Evolutionary conservation across 768 basidiomycete species (phyloP).

Genomic region (Rhodotorula toruloides): DNA sequence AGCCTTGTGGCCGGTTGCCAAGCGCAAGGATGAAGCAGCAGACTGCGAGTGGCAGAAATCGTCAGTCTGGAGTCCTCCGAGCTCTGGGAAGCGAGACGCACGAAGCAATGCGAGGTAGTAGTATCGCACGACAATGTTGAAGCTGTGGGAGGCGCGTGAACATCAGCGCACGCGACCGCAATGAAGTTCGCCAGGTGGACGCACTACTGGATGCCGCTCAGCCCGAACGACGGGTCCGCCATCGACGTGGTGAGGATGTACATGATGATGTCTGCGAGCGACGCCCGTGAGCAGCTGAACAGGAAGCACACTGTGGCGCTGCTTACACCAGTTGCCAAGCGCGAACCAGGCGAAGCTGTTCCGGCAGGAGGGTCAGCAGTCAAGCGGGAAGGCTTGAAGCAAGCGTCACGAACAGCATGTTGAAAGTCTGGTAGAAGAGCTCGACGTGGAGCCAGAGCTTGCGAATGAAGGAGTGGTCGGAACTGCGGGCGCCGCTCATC

Average conservation of each 20-base stretch:
- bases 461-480: conserved; percentile 69
- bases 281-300: background rate
- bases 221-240: conserved; percentile 58
- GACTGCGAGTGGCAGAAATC: conserved; percentile 45
- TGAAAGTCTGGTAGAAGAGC: conserved; percentile 83
- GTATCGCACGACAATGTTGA: conserved; percentile 73
- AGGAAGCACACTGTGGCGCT: background rate
- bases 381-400: conserved; percentile 64
- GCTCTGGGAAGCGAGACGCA: conserved; percentile 53
- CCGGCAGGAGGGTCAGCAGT: background rate
- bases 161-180: background rate
- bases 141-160: background rate
- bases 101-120: conserved; percentile 76
- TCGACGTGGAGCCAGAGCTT: conserved; percentile 96
- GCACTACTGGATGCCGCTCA: conserved; percentile 59
- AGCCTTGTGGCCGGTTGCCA: conserved; percentile 73
- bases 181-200: background rate
- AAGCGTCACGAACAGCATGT: conserved; percentile 74
- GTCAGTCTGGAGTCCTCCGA: background rate
- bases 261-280: background rate
- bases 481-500: conserved; percentile 41
- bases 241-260: conserved; percentile 63
- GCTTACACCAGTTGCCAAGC: conserved; percentile 27
- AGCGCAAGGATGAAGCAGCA: conserved; percentile 51
- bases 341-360: conserved; percentile 31